Evolutionary conservation across 2,329 filamentous ascomycete genomes (phyloP).

Genomic region (Furcasterigmium furcatum): DNA sequence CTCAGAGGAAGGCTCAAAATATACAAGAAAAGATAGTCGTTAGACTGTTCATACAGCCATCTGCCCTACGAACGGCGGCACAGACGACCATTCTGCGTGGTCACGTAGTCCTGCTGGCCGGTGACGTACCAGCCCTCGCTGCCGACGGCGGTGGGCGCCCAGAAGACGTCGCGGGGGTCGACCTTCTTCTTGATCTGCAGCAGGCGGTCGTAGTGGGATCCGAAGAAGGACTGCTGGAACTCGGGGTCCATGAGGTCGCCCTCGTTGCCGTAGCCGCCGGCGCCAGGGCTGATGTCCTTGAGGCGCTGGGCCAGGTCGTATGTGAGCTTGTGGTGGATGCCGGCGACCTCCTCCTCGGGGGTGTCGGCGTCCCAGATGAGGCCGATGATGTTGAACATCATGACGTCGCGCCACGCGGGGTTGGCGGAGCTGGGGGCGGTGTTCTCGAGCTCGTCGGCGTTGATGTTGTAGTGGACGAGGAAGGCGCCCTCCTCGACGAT

Average conservation of each 20-base stretch:
- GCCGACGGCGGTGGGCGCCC: conserved; percentile 32
- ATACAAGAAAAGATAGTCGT: too few relatives aligned
- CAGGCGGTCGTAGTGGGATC: conserved; percentile 12
- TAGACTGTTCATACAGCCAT: too few relatives aligned
- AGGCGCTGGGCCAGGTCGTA: conserved; percentile 12
- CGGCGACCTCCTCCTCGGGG: conserved; percentile 22
- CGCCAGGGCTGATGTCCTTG: conserved; percentile 27
- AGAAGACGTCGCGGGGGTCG: conserved; percentile 16
- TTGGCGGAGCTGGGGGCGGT: conserved; percentile 29
- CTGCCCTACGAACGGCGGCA: too few relatives aligned
- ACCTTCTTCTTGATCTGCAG: conserved; percentile 10
- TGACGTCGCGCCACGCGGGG: conserved; percentile 36
- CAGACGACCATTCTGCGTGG: conserved; percentile 6
- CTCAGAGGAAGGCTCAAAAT: too few relatives aligned
- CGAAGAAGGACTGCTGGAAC: conserved; percentile 22
- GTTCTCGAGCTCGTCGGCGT: conserved; percentile 10
- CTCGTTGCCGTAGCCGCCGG: conserved; percentile 49
- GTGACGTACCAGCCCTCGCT: conserved; percentile 33
- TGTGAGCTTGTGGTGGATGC: conserved; percentile 19
- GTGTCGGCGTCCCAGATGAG: conserved; percentile 21
- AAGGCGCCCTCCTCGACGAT: conserved; percentile 20
- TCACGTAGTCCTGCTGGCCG: conserved; percentile 6
- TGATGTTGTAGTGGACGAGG: conserved; percentile 26
- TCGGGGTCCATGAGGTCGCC: conserved; percentile 43
- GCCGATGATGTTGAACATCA: conserved; percentile 23